phyloP scores from a whole-genome alignment of 768 basidiomycete species.

The Mrakia frigida region DNA sequence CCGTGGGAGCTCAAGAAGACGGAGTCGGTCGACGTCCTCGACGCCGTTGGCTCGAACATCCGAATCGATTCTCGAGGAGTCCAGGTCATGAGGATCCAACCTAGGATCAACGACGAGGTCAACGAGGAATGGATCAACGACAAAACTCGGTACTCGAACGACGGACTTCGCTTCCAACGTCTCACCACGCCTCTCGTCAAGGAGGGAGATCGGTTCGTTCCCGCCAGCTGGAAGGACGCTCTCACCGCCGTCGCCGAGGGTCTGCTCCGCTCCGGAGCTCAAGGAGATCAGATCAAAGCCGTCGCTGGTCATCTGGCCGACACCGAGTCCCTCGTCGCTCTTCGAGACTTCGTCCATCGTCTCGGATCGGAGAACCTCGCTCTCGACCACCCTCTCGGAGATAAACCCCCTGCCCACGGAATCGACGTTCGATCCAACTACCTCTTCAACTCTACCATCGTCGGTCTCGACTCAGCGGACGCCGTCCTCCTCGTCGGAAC shows the following conservation, averaged over 20 bases:
- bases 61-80: slow-evolving; percentile 91
- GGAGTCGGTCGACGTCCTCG: slow-evolving; percentile 89
- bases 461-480: slow-evolving; percentile 85
- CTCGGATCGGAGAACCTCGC: slow-evolving; percentile 91
- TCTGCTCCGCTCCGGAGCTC: slow-evolving; percentile 69
- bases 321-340: slow-evolving; percentile 69
- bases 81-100: slow-evolving; percentile 95
- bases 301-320: slow-evolving; percentile 90
- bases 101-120: slow-evolving; percentile 91
- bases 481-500: slow-evolving; percentile 89
- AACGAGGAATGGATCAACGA: slow-evolving; percentile 99
- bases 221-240: slow-evolving; percentile 87
- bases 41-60: slow-evolving; percentile 94
- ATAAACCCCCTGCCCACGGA: slow-evolving; percentile 65
- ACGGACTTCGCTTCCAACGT: slow-evolving; percentile 91
- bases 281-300: slow-evolving; percentile 88
- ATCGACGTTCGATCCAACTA: slow-evolving; percentile 93
- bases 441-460: slow-evolving; percentile 89
- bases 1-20: slow-evolving; percentile 99
- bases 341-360: slow-evolving; percentile 88
- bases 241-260: slow-evolving; percentile 72
- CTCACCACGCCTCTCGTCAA: slow-evolving; percentile 86
- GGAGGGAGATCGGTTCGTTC: slow-evolving; percentile 84
- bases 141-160: slow-evolving; percentile 95
- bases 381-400: slow-evolving; percentile 67